Evolutionary conservation across 23 red algal genomes (phyloP).

Genomic region (Gracilaria caudata): DNA sequence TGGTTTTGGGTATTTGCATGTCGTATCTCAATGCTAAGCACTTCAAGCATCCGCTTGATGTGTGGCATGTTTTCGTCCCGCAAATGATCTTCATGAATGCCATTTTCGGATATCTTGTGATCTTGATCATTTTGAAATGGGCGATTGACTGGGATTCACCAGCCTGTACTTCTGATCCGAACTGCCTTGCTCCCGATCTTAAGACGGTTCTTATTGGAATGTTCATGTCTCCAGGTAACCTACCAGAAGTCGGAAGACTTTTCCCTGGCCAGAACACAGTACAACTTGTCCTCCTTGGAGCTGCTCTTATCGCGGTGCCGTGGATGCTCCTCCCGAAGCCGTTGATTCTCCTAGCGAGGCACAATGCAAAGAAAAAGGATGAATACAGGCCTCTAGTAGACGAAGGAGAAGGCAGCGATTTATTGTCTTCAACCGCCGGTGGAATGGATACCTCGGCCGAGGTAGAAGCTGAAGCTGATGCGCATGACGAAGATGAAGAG

Average conservation of each 20-base stretch:
- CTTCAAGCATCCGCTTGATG: slow-evolving; percentile 76
- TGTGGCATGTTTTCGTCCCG: slow-evolving; percentile 96
- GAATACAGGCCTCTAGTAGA: slow-evolving; percentile 61
- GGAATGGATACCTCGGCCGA: neutral
- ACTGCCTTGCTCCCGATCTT: slow-evolving; percentile 89
- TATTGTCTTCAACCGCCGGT: slow-evolving; percentile 12
- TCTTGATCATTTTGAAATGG: slow-evolving; percentile 95
- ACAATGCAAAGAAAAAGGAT: slow-evolving; percentile 60
- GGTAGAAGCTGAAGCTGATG: slow-evolving; percentile 21
- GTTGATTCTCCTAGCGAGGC: slow-evolving; percentile 69
- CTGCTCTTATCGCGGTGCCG: slow-evolving; percentile 81
- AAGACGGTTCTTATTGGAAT: slow-evolving; percentile 92
- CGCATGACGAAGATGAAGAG: slow-evolving; percentile 60
- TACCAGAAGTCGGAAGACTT: slow-evolving; percentile 70
- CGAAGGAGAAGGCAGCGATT: slow-evolving; percentile 56
- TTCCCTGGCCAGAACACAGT: slow-evolving; percentile 80
- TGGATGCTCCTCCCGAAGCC: slow-evolving; percentile 99
- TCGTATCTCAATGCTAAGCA: slow-evolving; percentile 86
- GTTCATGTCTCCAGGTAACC: slow-evolving; percentile 91
- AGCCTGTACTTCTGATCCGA: slow-evolving; percentile 68
- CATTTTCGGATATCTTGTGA: slow-evolving; percentile 91
- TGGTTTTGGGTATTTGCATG: slow-evolving; percentile 93
- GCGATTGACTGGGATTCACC: slow-evolving; percentile 85
- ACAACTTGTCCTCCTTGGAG: slow-evolving; percentile 76
- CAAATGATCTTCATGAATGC: slow-evolving; percentile 97